Percentiles rank a stretch among this genome's conserved stretches.
These are phyloP conservation scores for Phytophthora vignae DNA, from an alignment of 352 stramenopile genomes.

Conservation along the genomic window DNA sequence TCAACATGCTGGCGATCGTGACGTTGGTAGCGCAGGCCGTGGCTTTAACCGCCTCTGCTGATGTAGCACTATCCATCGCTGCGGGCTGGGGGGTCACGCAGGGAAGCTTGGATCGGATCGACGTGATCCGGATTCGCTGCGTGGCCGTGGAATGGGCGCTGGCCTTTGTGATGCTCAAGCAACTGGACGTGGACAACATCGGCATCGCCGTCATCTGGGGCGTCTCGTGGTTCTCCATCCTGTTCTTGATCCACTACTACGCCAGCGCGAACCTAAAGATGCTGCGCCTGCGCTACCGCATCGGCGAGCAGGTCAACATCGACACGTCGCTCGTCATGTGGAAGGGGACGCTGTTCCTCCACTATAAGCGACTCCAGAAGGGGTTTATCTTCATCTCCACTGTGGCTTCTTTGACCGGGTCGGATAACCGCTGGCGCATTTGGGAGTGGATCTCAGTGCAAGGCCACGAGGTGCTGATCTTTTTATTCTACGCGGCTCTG, in stretches of 20 bases:
- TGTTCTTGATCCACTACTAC: conserved; percentile 71
- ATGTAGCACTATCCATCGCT: conserved; percentile 56
- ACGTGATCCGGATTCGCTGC: conserved; percentile 61
- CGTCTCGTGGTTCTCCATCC: conserved; percentile 53
- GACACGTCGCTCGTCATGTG: conserved; percentile 59
- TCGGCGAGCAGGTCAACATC: conserved; percentile 57
- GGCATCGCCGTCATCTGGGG: conserved; percentile 60
- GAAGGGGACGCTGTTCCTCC: conserved; percentile 62
- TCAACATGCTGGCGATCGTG: conserved; percentile 45
- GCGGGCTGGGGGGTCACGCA: conserved; percentile 77
- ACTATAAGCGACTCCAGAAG: conserved; percentile 64
- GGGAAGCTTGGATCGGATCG: conserved; percentile 36
- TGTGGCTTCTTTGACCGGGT: conserved; percentile 44
- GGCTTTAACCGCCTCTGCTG: conserved; percentile 44
- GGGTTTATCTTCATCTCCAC: conserved; percentile 52
- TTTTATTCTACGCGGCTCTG: conserved; percentile 48
- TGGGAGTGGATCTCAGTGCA: conserved; percentile 51
- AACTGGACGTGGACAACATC: conserved; percentile 49
- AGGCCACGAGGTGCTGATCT: conserved; percentile 52
- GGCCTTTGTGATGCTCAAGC: conserved; percentile 51
- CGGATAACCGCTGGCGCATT: conserved; percentile 36
- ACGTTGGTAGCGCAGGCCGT: conserved; percentile 49
- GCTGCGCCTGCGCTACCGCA: conserved; percentile 60
- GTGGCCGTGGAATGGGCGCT: conserved; percentile 55
- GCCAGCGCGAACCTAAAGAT: conserved; percentile 68